phyloP scores from a whole-genome alignment of 2,329 filamentous ascomycete species.

The Trichophyton rubrum region DNA sequence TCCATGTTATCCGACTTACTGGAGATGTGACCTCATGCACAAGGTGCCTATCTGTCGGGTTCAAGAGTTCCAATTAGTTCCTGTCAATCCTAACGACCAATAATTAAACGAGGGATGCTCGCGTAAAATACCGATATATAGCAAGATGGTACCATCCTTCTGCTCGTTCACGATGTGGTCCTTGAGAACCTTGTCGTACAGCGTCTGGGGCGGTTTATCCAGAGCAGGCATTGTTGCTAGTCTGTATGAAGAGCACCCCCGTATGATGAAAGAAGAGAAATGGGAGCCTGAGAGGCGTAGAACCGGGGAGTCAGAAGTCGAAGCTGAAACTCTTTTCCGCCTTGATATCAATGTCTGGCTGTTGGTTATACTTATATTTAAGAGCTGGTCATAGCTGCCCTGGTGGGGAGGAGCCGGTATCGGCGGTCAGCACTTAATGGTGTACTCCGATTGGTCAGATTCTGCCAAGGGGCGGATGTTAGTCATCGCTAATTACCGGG shows the following conservation, averaged over 20 bases:
- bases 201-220: slow-evolving; percentile 60
- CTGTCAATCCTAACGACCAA: background rate
- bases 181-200: slow-evolving; percentile 96
- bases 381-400: background rate
- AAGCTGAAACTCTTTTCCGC: background rate
- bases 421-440: slow-evolving; percentile 9
- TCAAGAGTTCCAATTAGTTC: slow-evolving; percentile 2
- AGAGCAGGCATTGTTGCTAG: slow-evolving; percentile 56
- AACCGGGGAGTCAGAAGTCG: background rate
- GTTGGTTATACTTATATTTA: slow-evolving; percentile 4
- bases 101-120: background rate
- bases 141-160: slow-evolving; percentile 77
- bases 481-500: slow-evolving; percentile 6
- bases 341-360: no score
- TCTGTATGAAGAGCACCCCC: background rate
- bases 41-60: slow-evolving; percentile 65
- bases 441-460: slow-evolving; percentile 8
- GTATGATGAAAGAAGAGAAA: background rate
- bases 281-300: background rate
- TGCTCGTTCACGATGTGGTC: slow-evolving; percentile 92
- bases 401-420: slow-evolving; percentile 9
- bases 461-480: slow-evolving; percentile 3
- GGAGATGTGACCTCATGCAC: slow-evolving; percentile 98
- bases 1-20: slow-evolving; percentile 40
- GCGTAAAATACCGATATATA: slow-evolving; percentile 64